Evolutionary conservation across 1,284 basidiomycete species (phyloP).

Genomic region (Leccinum pachyderme): DNA sequence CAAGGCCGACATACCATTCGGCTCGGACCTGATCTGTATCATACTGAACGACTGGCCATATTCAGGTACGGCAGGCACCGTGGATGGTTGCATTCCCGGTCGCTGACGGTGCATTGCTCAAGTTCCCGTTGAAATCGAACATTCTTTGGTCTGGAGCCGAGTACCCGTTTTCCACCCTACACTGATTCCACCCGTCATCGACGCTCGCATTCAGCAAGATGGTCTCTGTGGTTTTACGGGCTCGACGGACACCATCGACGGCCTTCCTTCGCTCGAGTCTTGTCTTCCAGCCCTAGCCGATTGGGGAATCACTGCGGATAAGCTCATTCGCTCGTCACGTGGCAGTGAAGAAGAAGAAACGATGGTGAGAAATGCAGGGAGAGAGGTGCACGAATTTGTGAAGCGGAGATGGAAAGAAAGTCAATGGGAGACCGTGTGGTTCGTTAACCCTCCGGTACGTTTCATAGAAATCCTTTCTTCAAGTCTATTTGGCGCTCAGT

Average conservation of each 20-base stretch:
- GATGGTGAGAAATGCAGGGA: slow-evolving; percentile 49
- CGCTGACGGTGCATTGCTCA: slow-evolving; percentile 47
- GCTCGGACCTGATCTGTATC: slow-evolving; percentile 58
- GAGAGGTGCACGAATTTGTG: slow-evolving; percentile 62
- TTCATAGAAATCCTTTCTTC: not conserved
- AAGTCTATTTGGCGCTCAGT: not conserved
- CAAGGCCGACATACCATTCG: slow-evolving; percentile 51
- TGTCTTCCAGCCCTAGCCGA: slow-evolving; percentile 62
- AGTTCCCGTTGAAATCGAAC: slow-evolving; percentile 74
- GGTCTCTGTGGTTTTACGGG: slow-evolving; percentile 67
- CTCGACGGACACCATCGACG: slow-evolving; percentile 61
- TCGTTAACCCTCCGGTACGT: slow-evolving; percentile 78
- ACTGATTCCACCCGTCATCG: slow-evolving; percentile 32
- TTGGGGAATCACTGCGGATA: slow-evolving; percentile 65
- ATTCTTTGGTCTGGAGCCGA: slow-evolving; percentile 73
- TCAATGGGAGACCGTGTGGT: slow-evolving; percentile 84
- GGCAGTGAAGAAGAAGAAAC: slow-evolving; percentile 50
- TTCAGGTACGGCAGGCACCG: slow-evolving; percentile 52
- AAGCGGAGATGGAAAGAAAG: slow-evolving; percentile 59
- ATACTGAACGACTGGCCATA: slow-evolving; percentile 85
- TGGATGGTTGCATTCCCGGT: slow-evolving; percentile 55
- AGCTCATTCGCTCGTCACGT: slow-evolving; percentile 45
- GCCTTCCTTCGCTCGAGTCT: slow-evolving; percentile 59
- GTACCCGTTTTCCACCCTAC: slow-evolving; percentile 63
- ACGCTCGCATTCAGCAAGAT: not conserved